Conservation (phyloP, 306 rosid species). For the Malus domestica region ASM211411v1 NC_041801.1:3370001-3370500, state of each 20-base stretch:
- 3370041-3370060: slow-evolving; percentile 3
- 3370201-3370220: slow-evolving; percentile 14
- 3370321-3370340: background rate
- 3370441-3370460: too few relatives aligned
- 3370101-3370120: slow-evolving; percentile 86
- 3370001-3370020: slow-evolving; percentile 5
- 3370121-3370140: slow-evolving; percentile 72
- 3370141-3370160: slow-evolving; percentile 81
- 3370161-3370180: slow-evolving; percentile 36
- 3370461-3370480: too few relatives aligned
- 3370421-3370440: background rate
- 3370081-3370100: slow-evolving; percentile 70
- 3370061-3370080: slow-evolving; percentile 62
- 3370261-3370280: background rate
- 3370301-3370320: background rate
- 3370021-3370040: background rate
- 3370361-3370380: background rate
- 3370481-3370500: background rate
- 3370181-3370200: slow-evolving; percentile 29
- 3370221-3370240: background rate
- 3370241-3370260: background rate
- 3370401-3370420: background rate
- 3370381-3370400: background rate
- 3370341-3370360: background rate
- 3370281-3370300: background rate